Evolutionary conservation across 352 stramenopile species (phyloP).

Genomic region (Discostella stelligera): DNA sequence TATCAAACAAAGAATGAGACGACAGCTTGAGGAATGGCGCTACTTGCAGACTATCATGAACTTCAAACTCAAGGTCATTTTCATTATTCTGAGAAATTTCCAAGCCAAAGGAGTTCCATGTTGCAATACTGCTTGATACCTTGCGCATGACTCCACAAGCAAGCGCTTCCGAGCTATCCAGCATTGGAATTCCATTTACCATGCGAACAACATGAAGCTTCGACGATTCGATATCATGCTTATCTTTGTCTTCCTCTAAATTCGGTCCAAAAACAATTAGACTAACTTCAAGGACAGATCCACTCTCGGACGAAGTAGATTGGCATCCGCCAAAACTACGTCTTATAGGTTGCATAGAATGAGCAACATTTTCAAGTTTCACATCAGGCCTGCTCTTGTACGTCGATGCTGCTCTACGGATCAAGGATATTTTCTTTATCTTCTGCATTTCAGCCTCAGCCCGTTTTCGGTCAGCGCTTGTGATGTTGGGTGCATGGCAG

Average conservation of each 20-base stretch:
- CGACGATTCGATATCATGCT: slow-evolving; percentile 7
- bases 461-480: slow-evolving; percentile 15
- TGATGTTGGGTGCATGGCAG: slow-evolving; percentile 5
- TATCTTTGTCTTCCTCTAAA: not conserved
- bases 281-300: slow-evolving; percentile 30
- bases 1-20: slow-evolving; percentile 47
- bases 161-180: slow-evolving; percentile 72
- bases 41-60: slow-evolving; percentile 72
- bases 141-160: slow-evolving; percentile 73
- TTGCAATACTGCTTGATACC: slow-evolving; percentile 48
- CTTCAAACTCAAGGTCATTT: slow-evolving; percentile 38
- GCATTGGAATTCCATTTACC: slow-evolving; percentile 78
- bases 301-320: not conserved
- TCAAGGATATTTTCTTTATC: slow-evolving; percentile 33
- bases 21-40: slow-evolving; percentile 63
- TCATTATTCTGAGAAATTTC: slow-evolving; percentile 44
- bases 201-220: slow-evolving; percentile 69
- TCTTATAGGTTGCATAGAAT: slow-evolving; percentile 38
- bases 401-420: slow-evolving; percentile 26
- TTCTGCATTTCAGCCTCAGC: slow-evolving; percentile 24
- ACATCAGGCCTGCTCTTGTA: slow-evolving; percentile 38
- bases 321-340: slow-evolving; percentile 1
- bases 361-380: slow-evolving; percentile 32
- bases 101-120: slow-evolving; percentile 76
- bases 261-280: slow-evolving; percentile 44